Conservation (phyloP, 495 filamentous ascomycete genomes). For the Penicillium turbatum region DNA sequence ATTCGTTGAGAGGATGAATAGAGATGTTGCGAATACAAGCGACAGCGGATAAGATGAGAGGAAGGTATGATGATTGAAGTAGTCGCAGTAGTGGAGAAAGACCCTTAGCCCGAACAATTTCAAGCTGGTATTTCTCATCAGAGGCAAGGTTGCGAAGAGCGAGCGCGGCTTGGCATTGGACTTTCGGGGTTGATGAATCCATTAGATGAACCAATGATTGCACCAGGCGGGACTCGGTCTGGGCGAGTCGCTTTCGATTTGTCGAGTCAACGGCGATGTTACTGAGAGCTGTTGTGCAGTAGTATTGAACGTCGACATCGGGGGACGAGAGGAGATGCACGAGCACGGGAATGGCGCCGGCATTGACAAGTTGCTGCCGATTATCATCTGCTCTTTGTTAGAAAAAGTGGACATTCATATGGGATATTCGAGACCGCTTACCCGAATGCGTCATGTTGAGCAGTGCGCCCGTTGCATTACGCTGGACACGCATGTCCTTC, state of each 20-base stretch:
- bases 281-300: conserved; percentile 96
- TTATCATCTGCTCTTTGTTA: conserved; percentile 72
- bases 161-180: conserved; percentile 94
- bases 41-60: conserved; percentile 92
- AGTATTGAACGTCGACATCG: conserved; percentile 98
- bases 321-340: conserved; percentile 87
- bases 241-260: conserved; percentile 85
- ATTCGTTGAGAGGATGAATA: conserved; percentile 97
- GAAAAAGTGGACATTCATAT: background rate
- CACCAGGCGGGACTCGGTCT: conserved; percentile 82
- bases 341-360: conserved; percentile 92
- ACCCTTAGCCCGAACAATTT: conserved; percentile 87
- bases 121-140: conserved; percentile 97
- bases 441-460: conserved; percentile 99
- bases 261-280: conserved; percentile 94
- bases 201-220: conserved; percentile 92
- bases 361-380: conserved; percentile 92
- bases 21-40: conserved; percentile 98
- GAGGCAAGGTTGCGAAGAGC: conserved; percentile 94
- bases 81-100: conserved; percentile 80
- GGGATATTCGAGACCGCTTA: conserved; percentile 36
- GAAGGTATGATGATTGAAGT: conserved; percentile 89
- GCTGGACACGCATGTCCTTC: conserved; percentile 96
- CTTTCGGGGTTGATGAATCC: conserved; percentile 95
- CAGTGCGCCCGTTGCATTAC: conserved; percentile 92